Evolutionary conservation across 2,329 filamentous ascomycete genomes (phyloP).

Genomic region (Samsoniella hepiali): DNA sequence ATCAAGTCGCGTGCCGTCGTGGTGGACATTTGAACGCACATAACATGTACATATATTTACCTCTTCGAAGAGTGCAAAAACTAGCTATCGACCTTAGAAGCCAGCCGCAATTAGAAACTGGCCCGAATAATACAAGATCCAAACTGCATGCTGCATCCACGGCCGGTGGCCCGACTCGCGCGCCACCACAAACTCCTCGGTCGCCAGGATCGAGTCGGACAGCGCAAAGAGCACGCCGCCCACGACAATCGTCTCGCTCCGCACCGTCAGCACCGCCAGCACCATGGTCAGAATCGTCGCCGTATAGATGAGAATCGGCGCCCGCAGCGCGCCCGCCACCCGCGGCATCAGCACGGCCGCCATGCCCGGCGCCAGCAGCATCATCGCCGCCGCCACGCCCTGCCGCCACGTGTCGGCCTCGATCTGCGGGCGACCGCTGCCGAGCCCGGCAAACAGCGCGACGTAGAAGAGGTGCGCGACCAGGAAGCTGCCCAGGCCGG

Average conservation of each 20-base stretch:
- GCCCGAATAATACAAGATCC: conserved; percentile 35
- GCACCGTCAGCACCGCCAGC: conserved; percentile 29
- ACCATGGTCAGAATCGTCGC: conserved; percentile 32
- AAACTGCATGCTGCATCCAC: conserved; percentile 35
- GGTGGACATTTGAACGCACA: conserved; percentile 30
- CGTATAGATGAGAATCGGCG: conserved; percentile 33
- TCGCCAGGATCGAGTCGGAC: conserved; percentile 34
- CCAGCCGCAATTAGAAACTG: conserved; percentile 31
- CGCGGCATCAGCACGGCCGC: conserved; percentile 27
- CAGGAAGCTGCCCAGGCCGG: conserved; percentile 34
- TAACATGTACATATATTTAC: not conserved
- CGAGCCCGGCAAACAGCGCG: conserved; percentile 25
- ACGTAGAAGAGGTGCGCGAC: conserved; percentile 35
- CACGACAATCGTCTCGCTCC: conserved; percentile 24
- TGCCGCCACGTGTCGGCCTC: conserved; percentile 20
- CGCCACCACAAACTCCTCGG: conserved; percentile 32
- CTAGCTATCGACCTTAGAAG: not conserved
- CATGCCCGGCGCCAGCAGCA: conserved; percentile 28
- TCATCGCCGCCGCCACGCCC: conserved; percentile 21
- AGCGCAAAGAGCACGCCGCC: conserved; percentile 33
- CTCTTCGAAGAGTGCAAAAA: not conserved
- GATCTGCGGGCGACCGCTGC: conserved; percentile 17
- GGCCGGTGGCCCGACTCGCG: conserved; percentile 23
- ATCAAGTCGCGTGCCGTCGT: conserved; percentile 40
- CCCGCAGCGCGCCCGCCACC: conserved; percentile 24